Base-by-base conservation (phyloP, 179 eudicot species). In the Sideroxylon spinosum region DNA sequence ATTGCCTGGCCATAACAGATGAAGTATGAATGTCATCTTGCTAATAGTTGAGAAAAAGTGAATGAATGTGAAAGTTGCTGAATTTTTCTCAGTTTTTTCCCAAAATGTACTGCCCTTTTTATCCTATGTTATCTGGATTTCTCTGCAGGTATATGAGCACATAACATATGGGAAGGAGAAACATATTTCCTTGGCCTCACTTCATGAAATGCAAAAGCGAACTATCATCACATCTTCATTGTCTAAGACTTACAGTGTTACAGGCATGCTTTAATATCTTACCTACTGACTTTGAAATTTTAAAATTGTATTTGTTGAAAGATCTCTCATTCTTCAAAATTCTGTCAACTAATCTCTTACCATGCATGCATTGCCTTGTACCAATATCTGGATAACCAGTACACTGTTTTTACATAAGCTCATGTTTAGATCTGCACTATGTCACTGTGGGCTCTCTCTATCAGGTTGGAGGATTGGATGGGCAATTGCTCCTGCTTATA, bases 391-490 rank as follows among this genome's bases (percentile, higher is more conserved):
- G 20, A 9, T 29, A 55, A 19, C 17, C 28, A 26, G 48, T 28
- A 26, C n/a, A 76, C 26, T 6, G 20, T 22, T 76, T 63, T 3
- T 76, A 6, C 6, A 20, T 48, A 13, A 17, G 22, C 71, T 49
- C 10, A 50, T 76, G 25, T 50, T 19, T 49, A 50, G 56, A 17
- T 76, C 48, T 76, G 61, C 48, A 64, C 14, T 63, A n/a, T 75
- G 44, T 50, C 25, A 50, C 59, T 57, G 3, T 70, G 59, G 19
- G 3, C 46, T 29, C 46, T 68, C 46, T 60, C 0, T 73, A 23
- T 85, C 82, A 95, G 98, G 98, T 80, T 95, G 98, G 98, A 89
- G 98, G 81, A 80, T 95, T 65, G 98, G 98, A 78, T 95, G 98
- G 98, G 98, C 98, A 32, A 83, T 93, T 52, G 97, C 91, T 20